phyloP scores from a whole-genome alignment of 768 basidiomycete genomes.

The Hypholoma fasciculare region DNA sequence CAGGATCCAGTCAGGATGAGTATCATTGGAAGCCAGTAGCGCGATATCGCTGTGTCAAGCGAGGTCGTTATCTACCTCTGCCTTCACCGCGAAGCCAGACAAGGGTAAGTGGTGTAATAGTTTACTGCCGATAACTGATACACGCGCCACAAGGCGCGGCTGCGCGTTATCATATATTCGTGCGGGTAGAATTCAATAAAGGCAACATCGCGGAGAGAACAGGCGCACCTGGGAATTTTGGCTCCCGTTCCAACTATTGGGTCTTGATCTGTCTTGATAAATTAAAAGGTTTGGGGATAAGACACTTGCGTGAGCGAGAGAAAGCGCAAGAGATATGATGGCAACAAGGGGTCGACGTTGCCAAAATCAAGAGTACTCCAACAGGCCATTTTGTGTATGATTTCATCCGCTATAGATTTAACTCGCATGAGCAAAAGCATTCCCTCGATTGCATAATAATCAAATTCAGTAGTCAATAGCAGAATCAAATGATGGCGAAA shows the following conservation, averaged over 20 bases:
- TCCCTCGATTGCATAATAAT: not conserved
- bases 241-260: not conserved
- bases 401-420: too few species aligned
- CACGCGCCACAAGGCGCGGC: not conserved
- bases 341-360: too few species aligned
- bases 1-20: not conserved
- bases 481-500: not conserved
- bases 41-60: not conserved
- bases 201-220: not conserved
- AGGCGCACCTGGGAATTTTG: conserved; percentile 1
- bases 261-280: not conserved
- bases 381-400: too few species aligned
- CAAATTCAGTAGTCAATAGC: not conserved
- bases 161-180: not conserved
- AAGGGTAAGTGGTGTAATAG: not conserved
- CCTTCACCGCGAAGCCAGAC: not conserved
- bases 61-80: not conserved
- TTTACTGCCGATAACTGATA: not conserved
- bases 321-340: not conserved
- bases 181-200: not conserved
- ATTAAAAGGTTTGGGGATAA: not conserved
- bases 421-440: too few species aligned
- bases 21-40: not conserved
- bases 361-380: too few species aligned
- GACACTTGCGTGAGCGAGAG: not conserved